phyloP scores from a whole-genome alignment of 1,284 basidiomycete genomes.

The Ceratobasidium sp. region DNA sequence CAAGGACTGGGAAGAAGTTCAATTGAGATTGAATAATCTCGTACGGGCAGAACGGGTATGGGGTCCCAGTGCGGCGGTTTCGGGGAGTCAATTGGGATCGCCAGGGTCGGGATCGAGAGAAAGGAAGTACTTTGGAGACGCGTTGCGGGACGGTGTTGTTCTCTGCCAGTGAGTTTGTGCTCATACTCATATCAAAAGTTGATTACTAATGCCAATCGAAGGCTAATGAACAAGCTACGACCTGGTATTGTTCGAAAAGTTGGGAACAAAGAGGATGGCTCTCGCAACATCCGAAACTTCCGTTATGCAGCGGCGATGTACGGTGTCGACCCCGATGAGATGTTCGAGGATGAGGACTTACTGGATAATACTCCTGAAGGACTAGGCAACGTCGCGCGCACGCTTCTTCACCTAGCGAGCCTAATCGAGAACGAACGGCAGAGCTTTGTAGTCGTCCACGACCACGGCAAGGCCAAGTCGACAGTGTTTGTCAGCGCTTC shows the following conservation, averaged over 20 bases:
- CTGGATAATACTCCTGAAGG: constrained; percentile 68
- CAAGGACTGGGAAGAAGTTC: constrained; percentile 74
- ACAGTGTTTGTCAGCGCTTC: constrained; percentile 39
- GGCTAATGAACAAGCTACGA: constrained; percentile 79
- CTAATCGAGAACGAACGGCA: constrained; percentile 46
- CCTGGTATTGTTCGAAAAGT: constrained; percentile 72
- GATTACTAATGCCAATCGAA: constrained; percentile 54
- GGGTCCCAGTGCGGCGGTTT: constrained; percentile 65
- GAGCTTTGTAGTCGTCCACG: constrained; percentile 45
- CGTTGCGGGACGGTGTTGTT: constrained; percentile 84
- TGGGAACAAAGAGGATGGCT: constrained; percentile 76
- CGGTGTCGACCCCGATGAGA: constrained; percentile 69
- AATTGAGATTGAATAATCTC: constrained; percentile 71
- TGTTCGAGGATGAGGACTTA: constrained; percentile 78
- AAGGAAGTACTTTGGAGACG: constrained; percentile 74
- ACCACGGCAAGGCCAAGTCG: constrained; percentile 42
- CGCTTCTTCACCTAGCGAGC: constrained; percentile 43
- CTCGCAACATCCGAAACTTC: constrained; percentile 79
- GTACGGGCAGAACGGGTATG: constrained; percentile 78
- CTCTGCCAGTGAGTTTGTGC: constrained; percentile 80
- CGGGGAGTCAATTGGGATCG: constrained; percentile 49
- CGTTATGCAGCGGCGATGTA: constrained; percentile 71
- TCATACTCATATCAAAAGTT: background rate
- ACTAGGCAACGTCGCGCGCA: constrained; percentile 72
- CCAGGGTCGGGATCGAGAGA: constrained; percentile 69